Evolutionary conservation across 164 flowering plant species (phyloP), one percentile per base, ranked within the genome.

Genomic region (Aristolochia fimbriata): DNA sequence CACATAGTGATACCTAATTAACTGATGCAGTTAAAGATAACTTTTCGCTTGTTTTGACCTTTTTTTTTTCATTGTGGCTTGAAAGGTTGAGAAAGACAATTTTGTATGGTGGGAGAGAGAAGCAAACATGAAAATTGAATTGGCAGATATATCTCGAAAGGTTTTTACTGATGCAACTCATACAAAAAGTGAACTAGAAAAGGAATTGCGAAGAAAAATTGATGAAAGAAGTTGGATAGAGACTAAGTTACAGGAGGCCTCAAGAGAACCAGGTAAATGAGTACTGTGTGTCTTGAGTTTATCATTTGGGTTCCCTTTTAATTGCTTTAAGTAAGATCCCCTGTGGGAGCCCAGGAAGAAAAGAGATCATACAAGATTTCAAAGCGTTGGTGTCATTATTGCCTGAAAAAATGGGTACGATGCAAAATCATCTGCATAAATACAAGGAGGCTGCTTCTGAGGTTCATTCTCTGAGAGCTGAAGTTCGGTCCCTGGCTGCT

Each of bases 101-200:
- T 71, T 84, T 67, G 61, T 67, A 6, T 94, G 93, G 96, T 71
- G 80, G 67, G 99, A 94, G 72, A 83, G 68, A 62, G 96, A 94
- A 68, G 65, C 76, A 57, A 70, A 60, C 63, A 43, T 91, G 53
- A 84, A 82, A 74, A 76, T 70, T 76, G 97, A 94, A 58, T 49
- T 87, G 19, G 82, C 76, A 67, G 99, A 91, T 64, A 74, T 83
- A 66, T 78, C 72, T 63, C 74, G 72, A 67, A 78, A 86, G 72
- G 76, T 84, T 57, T 73, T 80, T 47, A 64, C 74, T n/a, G 74
- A 80, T 74, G 69, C 76, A 56, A 84, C 82, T 54, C 78, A 72
- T 25, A 78, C 79, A 67, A 76, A 75, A 57, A 64, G 63, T 71
- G 89, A 85, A 62, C 76, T 94, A 48, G 73, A 71, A 56, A 62